Conservation (phyloP, 1,284 basidiomycete genomes). For the Psilocybe mexicana region DNA sequence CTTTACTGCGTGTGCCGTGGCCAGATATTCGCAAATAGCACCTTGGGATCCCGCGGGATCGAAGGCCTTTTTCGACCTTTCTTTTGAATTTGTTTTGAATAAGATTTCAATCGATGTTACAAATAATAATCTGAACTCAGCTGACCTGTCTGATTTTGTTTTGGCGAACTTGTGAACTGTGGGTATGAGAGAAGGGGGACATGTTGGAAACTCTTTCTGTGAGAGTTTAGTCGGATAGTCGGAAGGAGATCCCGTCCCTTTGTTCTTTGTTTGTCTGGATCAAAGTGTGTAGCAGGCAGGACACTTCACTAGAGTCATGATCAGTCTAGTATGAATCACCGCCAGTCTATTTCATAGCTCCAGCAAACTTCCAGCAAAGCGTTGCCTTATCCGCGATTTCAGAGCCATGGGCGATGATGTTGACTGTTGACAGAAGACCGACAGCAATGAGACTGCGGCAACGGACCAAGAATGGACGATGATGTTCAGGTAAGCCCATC, state of each 20-base stretch:
- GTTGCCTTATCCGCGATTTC: no score
- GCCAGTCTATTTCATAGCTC: no score
- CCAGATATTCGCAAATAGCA: not conserved
- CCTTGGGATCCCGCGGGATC: not conserved
- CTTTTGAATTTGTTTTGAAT: not conserved
- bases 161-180: not conserved
- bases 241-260: not conserved
- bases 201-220: not conserved
- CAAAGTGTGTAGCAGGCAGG: no score
- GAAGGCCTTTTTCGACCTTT: not conserved
- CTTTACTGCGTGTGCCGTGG: not conserved
- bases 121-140: not conserved
- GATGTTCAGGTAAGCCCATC: no score
- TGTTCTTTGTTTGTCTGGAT: no score
- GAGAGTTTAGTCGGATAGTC: not conserved
- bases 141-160: not conserved
- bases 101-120: not conserved
- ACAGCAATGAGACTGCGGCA: no score
- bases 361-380: no score
- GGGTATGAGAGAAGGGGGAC: not conserved
- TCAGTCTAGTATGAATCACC: no score
- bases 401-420: not conserved
- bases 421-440: no score
- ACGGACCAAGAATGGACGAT: no score
- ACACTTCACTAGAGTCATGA: no score